These are phyloP conservation scores for Xylaria sp. DNA, from an alignment of 2,329 filamentous ascomycete species.

Conservation along the genomic window DNA sequence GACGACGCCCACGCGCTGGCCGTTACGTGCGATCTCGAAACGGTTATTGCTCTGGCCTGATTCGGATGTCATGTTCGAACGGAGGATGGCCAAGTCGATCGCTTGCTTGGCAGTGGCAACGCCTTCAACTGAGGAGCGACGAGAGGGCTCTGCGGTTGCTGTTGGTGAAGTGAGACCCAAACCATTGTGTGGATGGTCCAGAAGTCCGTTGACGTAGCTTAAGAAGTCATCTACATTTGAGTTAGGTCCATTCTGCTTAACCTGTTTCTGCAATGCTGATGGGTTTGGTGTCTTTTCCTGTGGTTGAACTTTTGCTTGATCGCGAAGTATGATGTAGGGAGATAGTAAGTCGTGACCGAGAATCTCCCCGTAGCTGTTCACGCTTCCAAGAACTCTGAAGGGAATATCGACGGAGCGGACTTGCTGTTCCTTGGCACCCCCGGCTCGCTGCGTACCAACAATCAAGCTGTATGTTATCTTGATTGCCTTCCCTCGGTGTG, in stretches of 20 bases:
- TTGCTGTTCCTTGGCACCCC: conserved; percentile 70
- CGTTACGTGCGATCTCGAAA: conserved; percentile 90
- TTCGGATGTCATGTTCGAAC: conserved; percentile 64
- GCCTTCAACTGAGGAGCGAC: conserved; percentile 53
- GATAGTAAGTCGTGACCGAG: conserved; percentile 91
- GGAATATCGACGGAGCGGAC: conserved; percentile 89
- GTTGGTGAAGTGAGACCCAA: conserved; percentile 68
- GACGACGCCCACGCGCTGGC: conserved; percentile 84
- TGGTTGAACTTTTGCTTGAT: conserved; percentile 65
- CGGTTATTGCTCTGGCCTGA: conserved; percentile 80
- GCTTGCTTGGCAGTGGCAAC: conserved; percentile 68
- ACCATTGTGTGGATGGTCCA: conserved; percentile 53
- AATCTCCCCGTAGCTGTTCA: conserved; percentile 82
- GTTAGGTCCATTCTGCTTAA: conserved; percentile 28
- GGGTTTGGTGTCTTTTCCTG: conserved; percentile 36
- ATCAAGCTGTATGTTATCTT: conserved; percentile 90
- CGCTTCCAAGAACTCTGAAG: conserved; percentile 87
- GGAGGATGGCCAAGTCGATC: conserved; percentile 85
- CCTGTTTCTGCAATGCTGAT: conserved; percentile 23
- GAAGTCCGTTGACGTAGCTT: conserved; percentile 69
- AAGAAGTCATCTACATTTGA: conserved; percentile 62
- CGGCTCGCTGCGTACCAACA: conserved; percentile 83
- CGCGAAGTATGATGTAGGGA: conserved; percentile 82
- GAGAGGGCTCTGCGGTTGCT: conserved; percentile 50
- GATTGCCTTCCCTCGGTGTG: conserved; percentile 84